Evolutionary conservation across 2,329 filamentous ascomycete species (phyloP).

Genomic region (Aspergillus pseudoterreus): DNA sequence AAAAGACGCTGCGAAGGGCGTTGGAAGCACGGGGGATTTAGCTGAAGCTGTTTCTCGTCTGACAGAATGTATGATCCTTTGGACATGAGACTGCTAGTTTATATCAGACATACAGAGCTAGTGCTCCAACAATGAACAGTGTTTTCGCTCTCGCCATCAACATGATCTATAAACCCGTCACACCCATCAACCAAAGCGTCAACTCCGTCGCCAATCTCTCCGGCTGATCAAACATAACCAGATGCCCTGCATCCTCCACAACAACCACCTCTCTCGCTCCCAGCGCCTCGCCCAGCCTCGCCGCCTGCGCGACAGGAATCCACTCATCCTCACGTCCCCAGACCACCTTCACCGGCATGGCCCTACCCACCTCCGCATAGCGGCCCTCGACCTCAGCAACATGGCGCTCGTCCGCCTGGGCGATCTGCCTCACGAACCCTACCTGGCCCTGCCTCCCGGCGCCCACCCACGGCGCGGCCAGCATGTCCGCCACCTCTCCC

Average conservation of each 20-base stretch:
- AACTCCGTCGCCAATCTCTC: constrained; percentile 37
- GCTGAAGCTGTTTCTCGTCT: not conserved
- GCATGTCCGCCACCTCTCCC: constrained; percentile 30
- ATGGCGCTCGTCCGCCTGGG: constrained; percentile 30
- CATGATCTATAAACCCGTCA: not conserved
- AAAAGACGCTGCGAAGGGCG: constrained; percentile 8
- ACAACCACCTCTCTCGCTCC: constrained; percentile 23
- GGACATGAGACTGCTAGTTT: too few species aligned
- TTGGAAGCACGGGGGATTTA: not conserved
- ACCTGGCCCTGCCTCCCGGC: constrained; percentile 24
- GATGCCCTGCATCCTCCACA: constrained; percentile 41
- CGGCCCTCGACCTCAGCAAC: constrained; percentile 34
- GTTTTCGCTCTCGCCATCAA: too few species aligned
- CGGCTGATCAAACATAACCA: constrained; percentile 44
- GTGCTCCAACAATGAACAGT: too few species aligned
- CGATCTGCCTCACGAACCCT: constrained; percentile 40
- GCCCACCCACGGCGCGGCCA: constrained; percentile 36
- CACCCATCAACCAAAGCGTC: not conserved
- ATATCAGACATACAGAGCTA: too few species aligned
- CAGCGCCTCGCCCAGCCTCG: constrained; percentile 26
- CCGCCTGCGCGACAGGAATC: constrained; percentile 41
- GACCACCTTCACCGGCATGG: constrained; percentile 39
- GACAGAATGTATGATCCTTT: not conserved
- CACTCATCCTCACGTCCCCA: constrained; percentile 45
- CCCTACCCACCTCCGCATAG: constrained; percentile 35